Evolutionary conservation across 352 stramenopile genomes (phyloP), one percentile per base, ranked within the genome.

Genomic region (Globisporangium radiosum): DNA sequence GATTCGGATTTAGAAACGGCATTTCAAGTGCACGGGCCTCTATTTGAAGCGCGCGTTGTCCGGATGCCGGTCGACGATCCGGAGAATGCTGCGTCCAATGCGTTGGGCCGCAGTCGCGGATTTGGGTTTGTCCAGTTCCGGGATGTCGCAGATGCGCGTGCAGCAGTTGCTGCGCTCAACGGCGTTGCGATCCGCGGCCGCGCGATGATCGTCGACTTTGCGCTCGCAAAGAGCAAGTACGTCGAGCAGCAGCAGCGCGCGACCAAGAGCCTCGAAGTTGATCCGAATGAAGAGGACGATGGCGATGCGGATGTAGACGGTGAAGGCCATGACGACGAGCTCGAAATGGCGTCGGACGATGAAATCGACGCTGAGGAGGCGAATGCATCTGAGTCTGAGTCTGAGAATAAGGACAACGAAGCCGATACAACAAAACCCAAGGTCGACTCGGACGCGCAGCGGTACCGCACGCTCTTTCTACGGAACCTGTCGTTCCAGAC

Each of bases 151-250:
- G 85, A 90, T 51, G 81, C 82, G 36, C 75, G 74, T 42, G 42
- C 59, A 17, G 81, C 85, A n/a, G 79, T 92, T 43, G 79, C 85
- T 19, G 79, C 84, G 40, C 68, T 90, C 33, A 94, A 92, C 54
- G 83, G 81, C 58, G 65, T 65, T 37, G 92, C 92, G 55, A 66
- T 94, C 38, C 91, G 90, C 57, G 85, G 82, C 48, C 81, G 85
- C 50, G 77, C 91, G 63, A 91, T 94, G 72, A 81, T 92, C 62
- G 85, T 94, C 38, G 85, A 94, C 76, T 91, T 88, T 66, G 85
- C 85, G 43, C 57, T 94, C 36, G 78, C 82, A 10, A 92, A 94
- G 64, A 68, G 71, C 14, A 86, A 94, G 60, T 92, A 92, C 54
- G 38, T 90, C 36, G 72, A 90, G 57, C 76, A 88, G 67, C 77